These are phyloP conservation scores for Pseudogymnoascus sp. DNA, from an alignment of 2,329 filamentous ascomycete genomes.

Conservation along the genomic window DNA sequence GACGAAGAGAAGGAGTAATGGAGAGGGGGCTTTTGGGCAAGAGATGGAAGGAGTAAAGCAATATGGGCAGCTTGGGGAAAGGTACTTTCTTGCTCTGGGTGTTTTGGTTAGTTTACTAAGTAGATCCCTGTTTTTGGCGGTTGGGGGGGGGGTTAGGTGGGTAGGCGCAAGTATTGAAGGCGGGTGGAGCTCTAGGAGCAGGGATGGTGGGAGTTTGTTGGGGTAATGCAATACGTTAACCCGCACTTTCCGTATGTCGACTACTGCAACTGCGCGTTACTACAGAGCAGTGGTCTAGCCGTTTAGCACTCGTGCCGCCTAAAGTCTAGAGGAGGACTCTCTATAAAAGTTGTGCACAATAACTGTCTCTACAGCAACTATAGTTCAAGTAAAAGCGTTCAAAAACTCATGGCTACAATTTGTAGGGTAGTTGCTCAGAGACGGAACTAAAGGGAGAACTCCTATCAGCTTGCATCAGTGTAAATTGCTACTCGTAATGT, in stretches of 20 bases:
- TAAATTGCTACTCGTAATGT: no score
- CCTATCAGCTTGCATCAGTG: not conserved
- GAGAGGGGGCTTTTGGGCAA: not conserved
- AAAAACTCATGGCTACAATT: not conserved
- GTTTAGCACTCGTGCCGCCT: not conserved
- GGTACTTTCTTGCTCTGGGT: not conserved
- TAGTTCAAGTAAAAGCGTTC: not conserved
- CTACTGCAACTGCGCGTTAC: not conserved
- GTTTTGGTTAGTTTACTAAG: not conserved
- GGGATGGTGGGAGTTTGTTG: slow-evolving; percentile 1
- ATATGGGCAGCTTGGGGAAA: not conserved
- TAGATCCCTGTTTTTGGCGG: slow-evolving; percentile 1
- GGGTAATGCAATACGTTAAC: slow-evolving; percentile 3
- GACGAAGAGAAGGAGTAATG: not conserved
- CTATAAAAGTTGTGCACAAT: not conserved
- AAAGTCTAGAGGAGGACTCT: not conserved
- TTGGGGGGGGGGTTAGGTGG: not conserved
- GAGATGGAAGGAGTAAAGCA: not conserved
- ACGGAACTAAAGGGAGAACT: not conserved
- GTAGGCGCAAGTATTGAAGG: not conserved
- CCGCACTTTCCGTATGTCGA: not conserved
- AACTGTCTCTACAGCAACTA: not conserved
- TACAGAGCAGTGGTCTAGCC: not conserved
- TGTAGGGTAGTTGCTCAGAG: not conserved
- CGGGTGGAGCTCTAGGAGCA: not conserved